Evolutionary conservation across 805 yeast species (phyloP).

Genomic region (Kodamaea lidongshanica): DNA sequence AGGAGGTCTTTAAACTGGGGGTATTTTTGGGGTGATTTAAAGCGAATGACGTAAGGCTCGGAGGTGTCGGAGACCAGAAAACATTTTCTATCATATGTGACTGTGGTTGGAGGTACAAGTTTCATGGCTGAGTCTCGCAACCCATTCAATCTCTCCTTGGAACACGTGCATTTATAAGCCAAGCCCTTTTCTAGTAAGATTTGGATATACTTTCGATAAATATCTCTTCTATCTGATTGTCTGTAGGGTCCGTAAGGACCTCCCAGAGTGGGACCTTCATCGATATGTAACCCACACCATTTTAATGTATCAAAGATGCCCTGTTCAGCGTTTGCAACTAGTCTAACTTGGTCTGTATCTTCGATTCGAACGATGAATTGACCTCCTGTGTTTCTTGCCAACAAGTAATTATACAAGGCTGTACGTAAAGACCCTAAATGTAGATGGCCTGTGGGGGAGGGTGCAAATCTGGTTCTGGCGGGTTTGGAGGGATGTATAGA

Average conservation of each 20-base stretch:
- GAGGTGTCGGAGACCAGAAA: conserved; percentile 32
- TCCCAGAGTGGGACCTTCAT: conserved; percentile 72
- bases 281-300: conserved; percentile 73
- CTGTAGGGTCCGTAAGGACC: conserved; percentile 67
- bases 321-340: conserved; percentile 76
- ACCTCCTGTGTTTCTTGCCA: conserved; percentile 77
- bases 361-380: conserved; percentile 77
- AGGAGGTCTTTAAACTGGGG: conserved; percentile 65
- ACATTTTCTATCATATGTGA: conserved; percentile 86
- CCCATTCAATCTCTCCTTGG: conserved; percentile 65
- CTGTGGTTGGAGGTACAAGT: conserved; percentile 83
- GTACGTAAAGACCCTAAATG: conserved; percentile 93
- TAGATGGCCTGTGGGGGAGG: conserved; percentile 95
- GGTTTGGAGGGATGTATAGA: conserved; percentile 43
- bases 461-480: conserved; percentile 90
- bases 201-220: conserved; percentile 59
- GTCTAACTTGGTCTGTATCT: conserved; percentile 83
- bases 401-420: conserved; percentile 79
- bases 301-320: conserved; percentile 66
- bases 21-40: conserved; percentile 68
- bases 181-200: conserved; percentile 53
- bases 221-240: conserved; percentile 71
- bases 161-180: conserved; percentile 85
- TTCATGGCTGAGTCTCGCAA: conserved; percentile 68
- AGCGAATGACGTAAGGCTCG: conserved; percentile 52